Evolutionary conservation across 305 asterid species (phyloP).

Genomic region (Fraxinus velutina): DNA sequence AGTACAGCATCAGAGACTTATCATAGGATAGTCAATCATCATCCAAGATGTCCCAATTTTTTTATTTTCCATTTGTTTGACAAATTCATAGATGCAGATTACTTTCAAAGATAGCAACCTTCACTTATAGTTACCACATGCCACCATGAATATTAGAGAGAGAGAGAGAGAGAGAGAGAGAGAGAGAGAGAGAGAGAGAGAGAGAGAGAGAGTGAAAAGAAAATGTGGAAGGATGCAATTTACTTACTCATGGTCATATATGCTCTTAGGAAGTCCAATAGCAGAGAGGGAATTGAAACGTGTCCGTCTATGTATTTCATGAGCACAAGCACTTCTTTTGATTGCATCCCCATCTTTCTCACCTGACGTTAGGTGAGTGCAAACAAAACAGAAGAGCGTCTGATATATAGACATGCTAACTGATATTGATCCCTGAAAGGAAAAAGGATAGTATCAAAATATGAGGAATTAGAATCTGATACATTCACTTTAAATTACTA

Average conservation of each 20-base stretch:
- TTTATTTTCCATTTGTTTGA: background rate
- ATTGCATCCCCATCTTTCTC: slow-evolving; percentile 66
- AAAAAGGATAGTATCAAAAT: background rate
- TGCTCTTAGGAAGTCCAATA: slow-evolving; percentile 64
- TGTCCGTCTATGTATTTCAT: slow-evolving; percentile 75
- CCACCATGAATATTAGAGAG: background rate
- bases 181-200: too few relatives aligned
- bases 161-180: background rate
- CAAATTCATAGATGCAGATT: slow-evolving; percentile 1
- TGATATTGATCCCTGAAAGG: slow-evolving; percentile 79
- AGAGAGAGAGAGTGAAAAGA: background rate
- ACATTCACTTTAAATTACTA: background rate
- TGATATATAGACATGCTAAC: slow-evolving; percentile 94
- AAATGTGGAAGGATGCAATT: background rate
- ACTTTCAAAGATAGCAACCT: background rate
- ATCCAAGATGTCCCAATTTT: background rate
- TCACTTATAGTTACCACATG: background rate
- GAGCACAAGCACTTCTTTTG: slow-evolving; percentile 85
- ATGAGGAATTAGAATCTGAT: slow-evolving; percentile 4
- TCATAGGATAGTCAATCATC: background rate
- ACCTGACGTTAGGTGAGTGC: slow-evolving; percentile 83
- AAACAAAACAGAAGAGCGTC: slow-evolving; percentile 78
- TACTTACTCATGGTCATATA: slow-evolving; percentile 88
- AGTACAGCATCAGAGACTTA: background rate
- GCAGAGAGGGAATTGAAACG: slow-evolving; percentile 56